Conservation (phyloP, 108 stramenopile species). For the Asterionellopsis glacialis region DNA sequence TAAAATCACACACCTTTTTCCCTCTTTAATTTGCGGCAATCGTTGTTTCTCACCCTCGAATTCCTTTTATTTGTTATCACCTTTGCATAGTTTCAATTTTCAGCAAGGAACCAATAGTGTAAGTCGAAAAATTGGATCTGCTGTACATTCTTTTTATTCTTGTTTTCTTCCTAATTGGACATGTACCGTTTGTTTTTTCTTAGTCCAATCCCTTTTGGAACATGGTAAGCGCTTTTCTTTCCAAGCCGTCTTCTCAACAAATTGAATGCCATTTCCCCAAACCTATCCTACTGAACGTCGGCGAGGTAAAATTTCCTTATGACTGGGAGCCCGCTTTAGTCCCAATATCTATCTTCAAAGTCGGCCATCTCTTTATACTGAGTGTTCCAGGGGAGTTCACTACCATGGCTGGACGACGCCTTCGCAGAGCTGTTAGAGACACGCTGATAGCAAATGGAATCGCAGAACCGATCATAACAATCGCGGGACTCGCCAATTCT, state of each 20-base stretch:
- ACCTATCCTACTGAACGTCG: conserved; percentile 53
- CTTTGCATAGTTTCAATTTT: conserved; percentile 28
- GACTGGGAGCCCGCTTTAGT: conserved; percentile 49
- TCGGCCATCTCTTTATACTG: conserved; percentile 44
- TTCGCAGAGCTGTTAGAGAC: conserved; percentile 22
- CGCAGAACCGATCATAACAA: conserved; percentile 32
- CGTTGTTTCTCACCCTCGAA: not conserved
- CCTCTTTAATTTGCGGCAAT: not conserved
- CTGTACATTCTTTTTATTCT: not conserved
- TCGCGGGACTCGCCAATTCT: conserved; percentile 49
- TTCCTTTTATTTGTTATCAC: not conserved
- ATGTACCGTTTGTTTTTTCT: not conserved
- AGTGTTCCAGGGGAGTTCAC: conserved; percentile 54
- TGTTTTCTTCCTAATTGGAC: too few relatives aligned
- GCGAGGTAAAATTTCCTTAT: conserved; percentile 40
- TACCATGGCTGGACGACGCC: conserved; percentile 60
- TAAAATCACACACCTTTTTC: not conserved
- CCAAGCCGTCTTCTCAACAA: conserved; percentile 35
- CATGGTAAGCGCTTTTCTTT: conserved; percentile 33
- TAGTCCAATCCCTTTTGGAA: conserved; percentile 51
- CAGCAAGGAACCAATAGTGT: conserved; percentile 33
- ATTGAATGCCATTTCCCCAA: conserved; percentile 50
- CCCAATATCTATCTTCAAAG: conserved; percentile 36
- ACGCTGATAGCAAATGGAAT: conserved; percentile 18
- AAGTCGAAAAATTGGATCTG: not conserved